Base-by-base conservation (phyloP, 345 rosid genomes). In the Raphanus sativus region DNA sequence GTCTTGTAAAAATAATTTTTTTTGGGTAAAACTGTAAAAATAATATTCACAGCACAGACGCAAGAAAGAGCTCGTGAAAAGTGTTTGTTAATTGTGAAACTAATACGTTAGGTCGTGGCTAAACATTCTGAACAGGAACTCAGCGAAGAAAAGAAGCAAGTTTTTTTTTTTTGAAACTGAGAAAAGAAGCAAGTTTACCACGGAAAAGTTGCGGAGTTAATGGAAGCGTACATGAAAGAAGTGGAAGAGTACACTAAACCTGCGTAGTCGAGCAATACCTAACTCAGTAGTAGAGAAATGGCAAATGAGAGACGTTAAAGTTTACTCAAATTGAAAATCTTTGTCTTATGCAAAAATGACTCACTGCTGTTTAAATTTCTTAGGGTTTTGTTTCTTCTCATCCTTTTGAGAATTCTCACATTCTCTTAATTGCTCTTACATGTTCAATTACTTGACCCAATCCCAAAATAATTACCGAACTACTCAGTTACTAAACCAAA, bases 131-230 rank as follows among this genome's bases (percentile, higher is more conserved):
- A 34, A 34, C 62, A 93, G 97, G 98, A 94, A 84, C 76, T 94
- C 5, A 17, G 79, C 34, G 90, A 91, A 75, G 98, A 89, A 76
- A 97, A 91, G 83, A 90, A 74, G 85, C 83, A 85, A 69, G 42
- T 66, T 1, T 90, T n/a, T n/a, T n/a, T n/a, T n/a, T n/a, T n/a
- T n/a, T n/a, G n/a, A n/a, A n/a, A n/a, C n/a, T n/a, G n/a, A 75
- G 98, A 89, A 76, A 97, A 91, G 83, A 90, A 74, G 85, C 83
- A 85, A 69, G 42, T 66, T 1, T 90, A 97, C 89, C 91, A 88
- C 58, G 83, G 73, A 1, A 88, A 81, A 71, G 97, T 94, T 1
- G 86, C 87, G 3, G 90, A 87, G 81, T 86, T 93, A 56, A 91
- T 87, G 94, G 94, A 84, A 77, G 86, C 79, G 0, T 91, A 94